Evolutionary conservation across 495 filamentous ascomycete genomes (phyloP), one percentile per base, ranked within the genome.

Genomic region (Darksidea phi): DNA sequence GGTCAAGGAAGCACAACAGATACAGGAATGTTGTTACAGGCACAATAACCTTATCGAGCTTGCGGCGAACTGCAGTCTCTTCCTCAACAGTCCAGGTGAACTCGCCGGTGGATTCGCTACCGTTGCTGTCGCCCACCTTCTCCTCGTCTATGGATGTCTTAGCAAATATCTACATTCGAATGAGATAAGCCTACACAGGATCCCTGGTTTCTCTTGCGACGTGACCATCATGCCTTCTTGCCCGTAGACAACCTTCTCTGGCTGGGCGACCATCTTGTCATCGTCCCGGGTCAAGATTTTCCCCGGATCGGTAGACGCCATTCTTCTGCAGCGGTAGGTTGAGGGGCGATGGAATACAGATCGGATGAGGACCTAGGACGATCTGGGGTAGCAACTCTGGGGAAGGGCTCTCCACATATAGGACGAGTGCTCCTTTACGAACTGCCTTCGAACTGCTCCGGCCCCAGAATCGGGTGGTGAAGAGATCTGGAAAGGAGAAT

Each of bases 1-100:
- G 70, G 68, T 86, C 83, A 46, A 85, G 81, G 70, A 86, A 86
- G 72, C 82, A 85, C 57, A 84, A 64, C 59, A 84, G 74, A 61
- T 84, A 84, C 18, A 84, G 67, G 11, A 80, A 62, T 4, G 80
- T 82, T 36, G 83, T 78, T 15, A 79, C 68, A 6, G 81, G 81
- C 48, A 84, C 72, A 23, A 78, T 68, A 61, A 77, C 74, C 72
- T 72, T 76, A 67, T 84, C 81, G 53, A 84, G 68, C 67, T 78
- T 80, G 58, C 73, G 77, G 45, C 80, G 77, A 47, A 84, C 67
- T 6, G 54, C 63, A 23, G 63, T 73, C 72, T 84, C 82, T 54
- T 84, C 82, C 48, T 73, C 77, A 17, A 52, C 53, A 6, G 64
- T 67, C 53, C 59, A 67, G 7, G 57, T 63, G 46, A 67, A 58